phyloP scores from a whole-genome alignment of 2,329 filamentous ascomycete genomes.

The Pseudogymnoascus sp. region DNA sequence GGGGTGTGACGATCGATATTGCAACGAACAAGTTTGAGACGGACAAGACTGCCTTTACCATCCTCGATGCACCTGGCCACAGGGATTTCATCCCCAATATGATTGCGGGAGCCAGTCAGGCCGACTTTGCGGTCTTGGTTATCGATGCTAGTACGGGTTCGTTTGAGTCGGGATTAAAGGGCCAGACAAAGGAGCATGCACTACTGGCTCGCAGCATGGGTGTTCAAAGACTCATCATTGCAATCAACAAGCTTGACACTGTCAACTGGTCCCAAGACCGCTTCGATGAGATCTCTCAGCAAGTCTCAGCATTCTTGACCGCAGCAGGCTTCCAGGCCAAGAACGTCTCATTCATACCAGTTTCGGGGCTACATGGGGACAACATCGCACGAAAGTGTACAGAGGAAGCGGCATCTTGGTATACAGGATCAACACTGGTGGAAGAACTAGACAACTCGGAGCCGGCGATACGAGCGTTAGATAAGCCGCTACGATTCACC shows the following conservation, averaged over 20 bases:
- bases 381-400: constrained; percentile 64
- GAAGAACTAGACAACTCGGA: constrained; percentile 81
- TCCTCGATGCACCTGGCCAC: constrained; percentile 91
- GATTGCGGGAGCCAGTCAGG: constrained; percentile 94
- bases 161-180: constrained; percentile 87
- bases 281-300: constrained; percentile 78
- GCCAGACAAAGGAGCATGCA: constrained; percentile 91
- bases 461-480: constrained; percentile 60
- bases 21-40: constrained; percentile 94
- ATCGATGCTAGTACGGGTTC: constrained; percentile 86
- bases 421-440: constrained; percentile 69
- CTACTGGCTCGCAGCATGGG: constrained; percentile 85
- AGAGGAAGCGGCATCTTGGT: constrained; percentile 63
- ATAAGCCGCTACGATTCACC: constrained; percentile 76
- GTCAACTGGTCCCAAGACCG: constrained; percentile 74
- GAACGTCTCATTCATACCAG: constrained; percentile 80
- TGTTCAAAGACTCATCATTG: constrained; percentile 79
- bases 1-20: constrained; percentile 94
- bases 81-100: constrained; percentile 97
- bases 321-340: constrained; percentile 75
- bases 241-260: constrained; percentile 91
- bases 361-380: constrained; percentile 81
- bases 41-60: constrained; percentile 78
- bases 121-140: constrained; percentile 90
- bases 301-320: constrained; percentile 75